Base-by-base conservation (phyloP, 306 rosid species). In the Macrotyloma uniflorum region DNA sequence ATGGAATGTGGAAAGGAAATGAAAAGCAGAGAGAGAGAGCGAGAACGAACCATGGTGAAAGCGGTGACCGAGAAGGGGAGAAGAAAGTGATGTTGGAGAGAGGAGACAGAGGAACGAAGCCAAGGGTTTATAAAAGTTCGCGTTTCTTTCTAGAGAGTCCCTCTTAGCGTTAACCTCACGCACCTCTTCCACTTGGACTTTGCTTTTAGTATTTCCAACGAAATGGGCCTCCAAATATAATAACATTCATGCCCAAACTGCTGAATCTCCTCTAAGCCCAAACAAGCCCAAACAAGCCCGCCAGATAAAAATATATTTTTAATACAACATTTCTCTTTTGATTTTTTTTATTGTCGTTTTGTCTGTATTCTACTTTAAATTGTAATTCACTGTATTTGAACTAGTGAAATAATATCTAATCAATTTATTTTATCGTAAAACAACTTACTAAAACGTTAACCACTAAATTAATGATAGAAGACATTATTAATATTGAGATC, bases 131-230 rank as follows among this genome's bases (percentile, higher is more conserved):
- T 58, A 58, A 58, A 58, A 58, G 6, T 58, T 58, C 4, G 28
- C 6, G 19, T 58, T 14, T 14, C 10, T 58, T 28, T 15, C 38
- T 14, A 23, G 28, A 20, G 16, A 58, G 2, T 9, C 12, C 40
- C 20, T 5, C 66, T 14, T 28, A 24, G 66, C 66, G 40, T 58
- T 58, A 26, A 5, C 66, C 19, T 58, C 66, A 58, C 66, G 66
- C 66, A 58, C 66, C 66, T 5, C n/a, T 57, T 24, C 66, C 63
- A 55, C 7, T 14, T 23, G 63, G 63, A 55, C 63, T 55, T 23
- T 23, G 63, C 33, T 12, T 55, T 23, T 55, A 12, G 0, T 32
- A 32, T 42, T 42, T 42, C 3, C 5, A 2, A 0, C 1, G 10
- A 8, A 4, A 11, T 55, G 33, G 62, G 32, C 58, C 62, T 55